Evolutionary conservation across 768 basidiomycete species (phyloP).

Genomic region (Plicaturopsis crispa): DNA sequence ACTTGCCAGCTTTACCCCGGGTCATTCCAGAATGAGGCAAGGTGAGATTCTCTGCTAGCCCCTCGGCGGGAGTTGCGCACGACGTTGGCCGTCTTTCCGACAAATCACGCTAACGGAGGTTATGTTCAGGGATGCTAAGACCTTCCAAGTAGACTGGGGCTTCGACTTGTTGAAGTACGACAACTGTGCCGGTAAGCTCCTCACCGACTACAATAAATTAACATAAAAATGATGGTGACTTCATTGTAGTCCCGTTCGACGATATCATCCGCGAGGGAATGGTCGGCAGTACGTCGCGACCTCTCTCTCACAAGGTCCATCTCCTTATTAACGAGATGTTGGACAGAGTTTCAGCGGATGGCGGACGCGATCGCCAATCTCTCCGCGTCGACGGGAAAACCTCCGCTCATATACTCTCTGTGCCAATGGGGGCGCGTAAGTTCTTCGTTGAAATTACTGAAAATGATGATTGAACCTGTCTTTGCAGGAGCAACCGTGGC

Average conservation of each 20-base stretch:
- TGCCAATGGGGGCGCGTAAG: constrained; percentile 65
- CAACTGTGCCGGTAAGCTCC: constrained; percentile 51
- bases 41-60: too few species aligned
- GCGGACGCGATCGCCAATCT: constrained; percentile 46
- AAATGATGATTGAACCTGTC: constrained; percentile 4
- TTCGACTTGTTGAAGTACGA: constrained; percentile 66
- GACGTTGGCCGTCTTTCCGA: too few species aligned
- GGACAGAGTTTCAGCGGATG: constrained; percentile 55
- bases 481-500: constrained; percentile 49
- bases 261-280: constrained; percentile 47
- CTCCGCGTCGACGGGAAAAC: constrained; percentile 37
- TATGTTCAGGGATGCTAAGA: constrained; percentile 40
- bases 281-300: constrained; percentile 39
- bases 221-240: too few species aligned
- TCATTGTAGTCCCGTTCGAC: constrained; percentile 56
- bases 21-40: constrained; percentile 54
- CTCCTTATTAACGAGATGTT: too few species aligned
- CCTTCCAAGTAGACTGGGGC: constrained; percentile 56
- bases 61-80: too few species aligned
- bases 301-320: too few species aligned
- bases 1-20: constrained; percentile 61
- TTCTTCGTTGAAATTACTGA: constrained; percentile 2
- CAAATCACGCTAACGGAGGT: too few species aligned
- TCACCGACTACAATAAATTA: too few species aligned
- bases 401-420: constrained; percentile 51